Conservation (phyloP, 2,329 filamentous ascomycete genomes). For the Epichloe baconii region DNA sequence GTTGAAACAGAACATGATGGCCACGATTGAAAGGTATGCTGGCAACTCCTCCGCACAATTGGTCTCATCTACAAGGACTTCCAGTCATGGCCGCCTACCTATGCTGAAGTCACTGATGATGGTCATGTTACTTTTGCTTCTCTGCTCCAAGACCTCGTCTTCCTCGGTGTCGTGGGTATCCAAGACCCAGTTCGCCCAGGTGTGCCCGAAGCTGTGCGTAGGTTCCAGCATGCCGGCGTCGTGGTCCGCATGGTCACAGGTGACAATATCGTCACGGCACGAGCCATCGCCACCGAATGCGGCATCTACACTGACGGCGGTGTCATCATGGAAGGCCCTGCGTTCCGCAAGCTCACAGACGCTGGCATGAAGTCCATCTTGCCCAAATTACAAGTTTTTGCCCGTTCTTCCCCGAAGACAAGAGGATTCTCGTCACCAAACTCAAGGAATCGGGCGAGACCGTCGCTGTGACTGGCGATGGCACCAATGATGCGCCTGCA, state of each 20-base stretch:
- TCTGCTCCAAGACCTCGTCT: slow-evolving; percentile 53
- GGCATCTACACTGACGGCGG: slow-evolving; percentile 54
- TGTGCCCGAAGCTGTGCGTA: slow-evolving; percentile 58
- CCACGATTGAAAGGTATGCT: slow-evolving; percentile 63
- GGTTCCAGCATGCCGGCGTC: slow-evolving; percentile 63
- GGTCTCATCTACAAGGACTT: slow-evolving; percentile 76
- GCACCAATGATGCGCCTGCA: slow-evolving; percentile 72
- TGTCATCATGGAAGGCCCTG: slow-evolving; percentile 64
- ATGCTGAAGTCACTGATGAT: slow-evolving; percentile 34
- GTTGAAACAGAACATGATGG: slow-evolving; percentile 25
- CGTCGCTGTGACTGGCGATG: slow-evolving; percentile 72
- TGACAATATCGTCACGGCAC: slow-evolving; percentile 67
- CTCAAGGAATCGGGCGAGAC: slow-evolving; percentile 63
- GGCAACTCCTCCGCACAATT: slow-evolving; percentile 73
- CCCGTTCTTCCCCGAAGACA: slow-evolving; percentile 64
- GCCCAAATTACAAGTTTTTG: slow-evolving; percentile 56
- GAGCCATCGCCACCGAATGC: slow-evolving; percentile 67
- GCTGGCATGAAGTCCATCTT: slow-evolving; percentile 53
- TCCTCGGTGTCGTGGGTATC: slow-evolving; percentile 63
- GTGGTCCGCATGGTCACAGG: slow-evolving; percentile 78
- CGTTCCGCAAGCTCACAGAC: slow-evolving; percentile 59
- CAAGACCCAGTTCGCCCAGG: slow-evolving; percentile 67
- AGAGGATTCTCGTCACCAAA: slow-evolving; percentile 57
- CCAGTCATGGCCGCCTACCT: slow-evolving; percentile 63
- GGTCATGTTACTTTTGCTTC: slow-evolving; percentile 43